Percentiles rank a stretch among this genome's conserved stretches.
phyloP scores from a whole-genome alignment of 495 filamentous ascomycete genomes.

The Cercophora sp. region DNA sequence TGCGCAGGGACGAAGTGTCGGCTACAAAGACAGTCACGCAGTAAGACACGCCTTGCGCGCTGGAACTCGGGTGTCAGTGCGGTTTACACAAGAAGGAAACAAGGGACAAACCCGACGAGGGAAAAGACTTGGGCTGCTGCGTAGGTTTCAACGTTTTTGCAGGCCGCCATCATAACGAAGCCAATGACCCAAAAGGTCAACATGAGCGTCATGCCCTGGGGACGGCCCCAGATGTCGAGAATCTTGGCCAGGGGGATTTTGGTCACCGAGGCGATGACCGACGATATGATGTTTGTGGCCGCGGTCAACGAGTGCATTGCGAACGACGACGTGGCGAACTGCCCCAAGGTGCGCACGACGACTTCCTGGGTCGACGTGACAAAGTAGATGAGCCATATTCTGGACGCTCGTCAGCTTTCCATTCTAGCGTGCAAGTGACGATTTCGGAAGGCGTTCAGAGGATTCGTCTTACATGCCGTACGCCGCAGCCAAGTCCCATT shows the following conservation, averaged over 20 bases:
- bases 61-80: constrained; percentile 28
- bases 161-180: constrained; percentile 46
- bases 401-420: constrained; percentile 9
- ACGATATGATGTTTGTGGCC: constrained; percentile 45
- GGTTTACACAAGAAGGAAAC: constrained; percentile 28
- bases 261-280: constrained; percentile 56
- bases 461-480: constrained; percentile 18
- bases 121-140: constrained; percentile 51
- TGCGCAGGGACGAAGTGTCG: constrained; percentile 58
- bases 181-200: constrained; percentile 36
- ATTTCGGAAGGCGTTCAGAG: too few relatives aligned
- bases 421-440: too few relatives aligned
- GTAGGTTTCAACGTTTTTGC: constrained; percentile 43
- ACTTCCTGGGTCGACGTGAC: constrained; percentile 43
- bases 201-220: constrained; percentile 39
- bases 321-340: constrained; percentile 47
- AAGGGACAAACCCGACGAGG: constrained; percentile 31
- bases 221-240: constrained; percentile 61
- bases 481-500: constrained; percentile 10
- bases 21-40: constrained; percentile 58
- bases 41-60: constrained; percentile 39
- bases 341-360: constrained; percentile 35
- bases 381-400: constrained; percentile 51
- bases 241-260: constrained; percentile 62
- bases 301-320: constrained; percentile 43